These are phyloP conservation scores for Eucalyptus camaldulensis DNA, from an alignment of 345 rosid species.

Conservation along the genomic window DNA sequence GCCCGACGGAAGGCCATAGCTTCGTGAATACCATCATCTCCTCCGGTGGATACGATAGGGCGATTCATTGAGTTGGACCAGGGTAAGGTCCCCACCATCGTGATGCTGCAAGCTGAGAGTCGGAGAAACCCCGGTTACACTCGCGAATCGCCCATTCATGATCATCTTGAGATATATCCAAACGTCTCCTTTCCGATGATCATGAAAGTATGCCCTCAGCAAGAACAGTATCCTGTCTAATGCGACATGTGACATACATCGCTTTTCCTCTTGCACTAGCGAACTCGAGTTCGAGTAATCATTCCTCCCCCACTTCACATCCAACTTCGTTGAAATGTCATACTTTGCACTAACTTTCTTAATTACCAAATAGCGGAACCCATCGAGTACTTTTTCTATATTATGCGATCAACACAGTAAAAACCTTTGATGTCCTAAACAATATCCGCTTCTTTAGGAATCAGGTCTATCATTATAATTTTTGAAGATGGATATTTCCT, in stretches of 20 bases:
- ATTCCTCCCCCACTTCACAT: not conserved
- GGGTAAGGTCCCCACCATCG: constrained; percentile 20
- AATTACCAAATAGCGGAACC: not conserved
- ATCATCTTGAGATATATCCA: not conserved
- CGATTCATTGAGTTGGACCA: constrained; percentile 15
- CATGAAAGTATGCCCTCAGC: not conserved
- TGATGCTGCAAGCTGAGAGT: constrained; percentile 47
- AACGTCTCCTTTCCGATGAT: not conserved
- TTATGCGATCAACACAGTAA: not conserved
- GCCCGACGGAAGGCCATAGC: constrained; percentile 19
- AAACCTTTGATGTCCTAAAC: not conserved
- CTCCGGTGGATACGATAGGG: constrained; percentile 11
- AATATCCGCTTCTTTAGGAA: not conserved
- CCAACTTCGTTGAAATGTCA: not conserved
- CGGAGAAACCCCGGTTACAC: constrained; percentile 46
- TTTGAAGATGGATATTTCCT: not conserved
- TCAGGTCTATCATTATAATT: not conserved
- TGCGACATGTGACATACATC: not conserved
- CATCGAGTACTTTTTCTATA: not conserved
- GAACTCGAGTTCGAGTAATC: not conserved
- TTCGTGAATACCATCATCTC: constrained; percentile 18
- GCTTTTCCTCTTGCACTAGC: not conserved
- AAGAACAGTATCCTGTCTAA: not conserved
- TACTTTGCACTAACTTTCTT: not conserved
- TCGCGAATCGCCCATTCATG: constrained; percentile 5